Evolutionary conservation across 2,329 filamentous ascomycete species (phyloP), one percentile per base, ranked within the genome.

Genomic region (Nigrograna mackinnonii): DNA sequence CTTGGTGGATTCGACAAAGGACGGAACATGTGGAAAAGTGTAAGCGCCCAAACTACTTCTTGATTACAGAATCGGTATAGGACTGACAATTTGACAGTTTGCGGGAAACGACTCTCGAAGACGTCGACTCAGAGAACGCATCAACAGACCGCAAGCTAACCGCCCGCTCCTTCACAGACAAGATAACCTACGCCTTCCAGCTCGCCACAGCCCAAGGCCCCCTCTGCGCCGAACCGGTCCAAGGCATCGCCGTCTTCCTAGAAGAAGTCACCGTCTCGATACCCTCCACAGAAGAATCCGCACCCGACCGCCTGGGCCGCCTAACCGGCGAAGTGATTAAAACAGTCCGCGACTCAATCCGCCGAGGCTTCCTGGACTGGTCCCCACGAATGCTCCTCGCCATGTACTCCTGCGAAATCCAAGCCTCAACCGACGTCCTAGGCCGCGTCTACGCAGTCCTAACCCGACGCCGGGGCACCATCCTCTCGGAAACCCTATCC

Each of bases 381-480:
- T 92, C 87, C 28, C 89, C 94, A 0, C 85, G 94, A n/a, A 82
- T 99, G 54, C 83, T 97, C 73, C 83, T 99, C 33, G 94, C 94
- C 38, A 97, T 97, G 90, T 99, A 99, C 75, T 90, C 84, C 41
- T 96, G 92, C 67, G 94, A 97, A 67, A 97, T 99, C 60, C 94
- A 97, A 78, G 91, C 92, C 21, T 91, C 89, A 17, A 92, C 91
- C 58, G 94, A 97, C 70, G 94, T 97, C 31, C 83, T 99, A 4
- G 94, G 94, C 17, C 86, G 90, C 21, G 94, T 97, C 22, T 99
- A 99, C 76, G 89, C 89, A 54, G 92, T 97, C n/a, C 84, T 99
- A n/a, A 96, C 92, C 22, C 86, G 92, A 1, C 88, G 94, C 4
- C 86, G 91, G 22, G 94, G 94, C 19, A 86, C 86, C 26, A 95